Evolutionary conservation across 805 yeast species (phyloP), one percentile per base, ranked within the genome.

Genomic region (Hanseniaspora clermontiae): DNA sequence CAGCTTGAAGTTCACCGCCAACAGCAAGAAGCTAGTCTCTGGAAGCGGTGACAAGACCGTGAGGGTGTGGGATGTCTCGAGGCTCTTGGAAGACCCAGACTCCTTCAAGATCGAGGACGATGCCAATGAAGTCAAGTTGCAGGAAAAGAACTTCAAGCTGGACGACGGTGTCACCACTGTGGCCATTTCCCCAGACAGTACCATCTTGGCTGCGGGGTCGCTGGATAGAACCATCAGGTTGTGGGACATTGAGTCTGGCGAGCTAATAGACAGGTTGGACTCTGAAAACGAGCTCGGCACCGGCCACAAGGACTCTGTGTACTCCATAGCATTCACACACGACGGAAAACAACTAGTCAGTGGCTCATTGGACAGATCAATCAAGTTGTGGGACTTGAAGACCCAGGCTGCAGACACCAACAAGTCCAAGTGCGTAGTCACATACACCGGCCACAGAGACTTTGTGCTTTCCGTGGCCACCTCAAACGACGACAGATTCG

Each of bases 91-190:
- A 15, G 37, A 45, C 14, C 48, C 48, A 31, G 20, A 15, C 20
- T n/a, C 48, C 14, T 45, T 45, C 8, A 45, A 31, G 34, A 31
- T 45, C 15, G 48, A 45, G 37, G 48, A 49, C 29, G 37, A 34
- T n/a, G 24, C 20, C 20, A 34, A 34, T 14, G 55, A 37, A 24
- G 45, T 12, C n/a, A 40, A 31, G 38, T 24, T 20, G 17, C 34
- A 43, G 19, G 43, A 43, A 31, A 45, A 51, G 65, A 89, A 96
- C 49, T 76, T 91, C 61, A 80, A 89, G 17, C 90, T 91, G 64
- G 97, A 91, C 71, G 97, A 91, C 69, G 98, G 98, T 63, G 97
- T 91, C 55, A 91, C 98, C 57, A 91, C 98, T 0, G 97, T 91
- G 48, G 96, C 97, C 20, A 91, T 91, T 43, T 87, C 96, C 9